phyloP scores from a whole-genome alignment of 139 green algal genomes.

The Chlorella sorokiniana region DNA sequence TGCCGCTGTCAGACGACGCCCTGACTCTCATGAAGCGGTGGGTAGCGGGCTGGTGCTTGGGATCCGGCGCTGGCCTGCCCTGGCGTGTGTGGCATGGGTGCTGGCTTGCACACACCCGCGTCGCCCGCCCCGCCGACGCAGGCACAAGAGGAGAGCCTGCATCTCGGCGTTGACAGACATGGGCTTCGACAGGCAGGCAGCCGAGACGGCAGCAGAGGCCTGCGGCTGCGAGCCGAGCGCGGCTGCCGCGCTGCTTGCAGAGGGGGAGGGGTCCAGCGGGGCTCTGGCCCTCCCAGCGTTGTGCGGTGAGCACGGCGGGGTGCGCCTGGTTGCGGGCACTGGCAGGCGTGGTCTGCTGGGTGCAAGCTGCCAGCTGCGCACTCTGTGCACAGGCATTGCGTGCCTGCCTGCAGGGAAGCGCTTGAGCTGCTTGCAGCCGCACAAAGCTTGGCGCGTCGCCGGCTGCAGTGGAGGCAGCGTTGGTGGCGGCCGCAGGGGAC shows the following conservation, averaged over 20 bases:
- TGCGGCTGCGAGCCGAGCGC: neutral
- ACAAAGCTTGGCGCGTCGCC: neutral
- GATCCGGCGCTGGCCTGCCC: neutral
- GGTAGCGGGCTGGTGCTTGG: neutral
- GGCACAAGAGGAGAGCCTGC: conserved; percentile 13
- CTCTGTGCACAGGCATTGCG: neutral
- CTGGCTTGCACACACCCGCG: neutral
- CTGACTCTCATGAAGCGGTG: conserved; percentile 14
- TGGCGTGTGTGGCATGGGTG: neutral
- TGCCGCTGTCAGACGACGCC: conserved; percentile 5
- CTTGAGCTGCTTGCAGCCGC: neutral
- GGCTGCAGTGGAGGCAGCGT: neutral
- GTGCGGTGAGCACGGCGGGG: neutral
- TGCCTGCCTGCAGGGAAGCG: conserved; percentile 3
- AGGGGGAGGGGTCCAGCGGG: neutral
- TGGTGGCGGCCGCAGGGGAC: neutral
- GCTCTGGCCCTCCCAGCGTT: neutral
- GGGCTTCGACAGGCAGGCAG: neutral
- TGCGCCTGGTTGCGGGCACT: neutral
- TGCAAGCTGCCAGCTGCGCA: neutral
- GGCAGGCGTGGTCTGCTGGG: neutral
- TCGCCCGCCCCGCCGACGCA: neutral
- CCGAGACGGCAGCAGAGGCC: neutral
- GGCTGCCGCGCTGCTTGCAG: neutral
- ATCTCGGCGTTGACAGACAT: neutral